phyloP scores from a whole-genome alignment of 257 asterid genomes.

The Forsythia suspensa region DNA sequence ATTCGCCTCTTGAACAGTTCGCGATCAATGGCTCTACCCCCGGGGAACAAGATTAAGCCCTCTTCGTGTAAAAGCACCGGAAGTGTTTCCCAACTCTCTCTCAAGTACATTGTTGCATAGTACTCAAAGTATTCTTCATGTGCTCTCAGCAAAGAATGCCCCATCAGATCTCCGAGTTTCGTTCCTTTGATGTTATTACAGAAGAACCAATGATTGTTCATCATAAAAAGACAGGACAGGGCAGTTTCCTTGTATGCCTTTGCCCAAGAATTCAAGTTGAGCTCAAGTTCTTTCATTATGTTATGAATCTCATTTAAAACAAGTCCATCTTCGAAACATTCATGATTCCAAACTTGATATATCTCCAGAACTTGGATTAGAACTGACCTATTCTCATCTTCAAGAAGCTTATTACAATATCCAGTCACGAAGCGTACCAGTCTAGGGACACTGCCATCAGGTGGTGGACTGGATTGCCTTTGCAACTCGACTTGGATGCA shows the following conservation, averaged over 20 bases:
- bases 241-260: constrained; percentile 43
- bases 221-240: constrained; percentile 62
- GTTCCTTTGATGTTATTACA: constrained; percentile 50
- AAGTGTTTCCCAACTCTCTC: constrained; percentile 77
- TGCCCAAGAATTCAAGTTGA: constrained; percentile 70
- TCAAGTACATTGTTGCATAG: constrained; percentile 47
- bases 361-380: constrained; percentile 67
- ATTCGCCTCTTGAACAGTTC: constrained; percentile 57
- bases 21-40: constrained; percentile 74
- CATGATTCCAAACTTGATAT: constrained; percentile 58
- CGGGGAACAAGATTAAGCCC: constrained; percentile 63
- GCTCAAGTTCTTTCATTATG: constrained; percentile 52
- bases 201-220: constrained; percentile 65
- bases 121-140: constrained; percentile 54
- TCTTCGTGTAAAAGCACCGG: constrained; percentile 51
- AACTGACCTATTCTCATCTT: constrained; percentile 53
- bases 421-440: constrained; percentile 60
- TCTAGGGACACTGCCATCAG: constrained; percentile 62
- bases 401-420: constrained; percentile 67
- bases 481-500: constrained; percentile 70
- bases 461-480: constrained; percentile 53
- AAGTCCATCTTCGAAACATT: constrained; percentile 33
- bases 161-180: constrained; percentile 74
- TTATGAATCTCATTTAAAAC: constrained; percentile 47
- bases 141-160: constrained; percentile 55